These are phyloP conservation scores for Sugiyamaella castrensis DNA, from an alignment of 1,139 yeast genomes.

Conservation along the genomic window DNA sequence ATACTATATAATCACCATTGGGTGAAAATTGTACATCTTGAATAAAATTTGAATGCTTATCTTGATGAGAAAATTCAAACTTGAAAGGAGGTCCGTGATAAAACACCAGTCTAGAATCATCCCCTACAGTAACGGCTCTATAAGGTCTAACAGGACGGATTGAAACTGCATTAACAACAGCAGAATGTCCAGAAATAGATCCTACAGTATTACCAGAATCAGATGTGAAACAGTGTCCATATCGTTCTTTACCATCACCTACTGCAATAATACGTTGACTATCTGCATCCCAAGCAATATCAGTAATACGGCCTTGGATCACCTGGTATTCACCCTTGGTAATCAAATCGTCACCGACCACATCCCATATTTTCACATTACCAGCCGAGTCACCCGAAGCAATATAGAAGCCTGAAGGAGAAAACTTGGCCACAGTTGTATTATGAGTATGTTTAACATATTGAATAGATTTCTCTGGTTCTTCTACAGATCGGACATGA, in stretches of 20 bases:
- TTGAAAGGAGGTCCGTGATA: conserved; percentile 93
- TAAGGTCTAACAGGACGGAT: conserved; percentile 89
- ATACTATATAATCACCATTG: conserved; percentile 59
- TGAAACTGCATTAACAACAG: conserved; percentile 76
- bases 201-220: conserved; percentile 96
- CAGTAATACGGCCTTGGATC: conserved; percentile 76
- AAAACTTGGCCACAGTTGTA: conserved; percentile 79
- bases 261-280: conserved; percentile 84
- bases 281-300: conserved; percentile 92
- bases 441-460: conserved; percentile 66
- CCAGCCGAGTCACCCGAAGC: conserved; percentile 94
- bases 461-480: conserved; percentile 52
- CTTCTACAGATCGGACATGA: conserved; percentile 61
- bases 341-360: conserved; percentile 55
- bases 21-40: conserved; percentile 83
- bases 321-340: conserved; percentile 81
- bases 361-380: conserved; percentile 84
- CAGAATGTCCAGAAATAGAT: conserved; percentile 92
- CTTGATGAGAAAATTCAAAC: conserved; percentile 69
- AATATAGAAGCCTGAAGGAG: conserved; percentile 85
- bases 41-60: conserved; percentile 72
- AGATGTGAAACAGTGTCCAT: conserved; percentile 89
- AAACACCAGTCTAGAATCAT: conserved; percentile 81
- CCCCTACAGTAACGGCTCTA: conserved; percentile 90
- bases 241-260: conserved; percentile 89